Evolutionary conservation across 2,329 filamentous ascomycete species (phyloP).

Genomic region (Hypoxylon sp.): DNA sequence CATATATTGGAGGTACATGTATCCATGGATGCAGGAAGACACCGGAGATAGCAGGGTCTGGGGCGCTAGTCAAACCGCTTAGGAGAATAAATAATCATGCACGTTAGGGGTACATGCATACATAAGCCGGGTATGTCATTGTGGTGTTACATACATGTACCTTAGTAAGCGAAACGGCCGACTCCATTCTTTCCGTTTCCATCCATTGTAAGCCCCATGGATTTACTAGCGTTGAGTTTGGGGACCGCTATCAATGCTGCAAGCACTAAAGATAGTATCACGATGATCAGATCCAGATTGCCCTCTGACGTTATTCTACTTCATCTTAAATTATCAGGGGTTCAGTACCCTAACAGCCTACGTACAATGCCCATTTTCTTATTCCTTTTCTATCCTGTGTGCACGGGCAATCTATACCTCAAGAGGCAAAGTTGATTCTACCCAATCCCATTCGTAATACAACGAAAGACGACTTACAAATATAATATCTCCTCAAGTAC

Average conservation of each 20-base stretch:
- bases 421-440: too few species aligned
- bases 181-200: conserved; percentile 37
- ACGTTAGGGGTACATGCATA: neutral
- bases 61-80: conserved; percentile 2
- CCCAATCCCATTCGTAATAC: too few species aligned
- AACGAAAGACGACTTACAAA: too few species aligned
- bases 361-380: conserved; percentile 1
- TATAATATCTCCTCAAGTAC: too few species aligned
- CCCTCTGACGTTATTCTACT: conserved; percentile 22
- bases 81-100: conserved; percentile 17
- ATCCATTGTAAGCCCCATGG: conserved; percentile 33
- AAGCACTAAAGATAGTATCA: conserved; percentile 20
- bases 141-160: conserved; percentile 5
- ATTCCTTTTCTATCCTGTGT: neutral
- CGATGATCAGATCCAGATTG: conserved; percentile 28
- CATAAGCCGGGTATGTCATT: too few species aligned
- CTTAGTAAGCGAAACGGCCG: conserved; percentile 23
- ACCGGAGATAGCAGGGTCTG: conserved; percentile 1
- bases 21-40: neutral
- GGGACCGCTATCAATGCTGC: conserved; percentile 15
- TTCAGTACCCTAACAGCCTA: neutral
- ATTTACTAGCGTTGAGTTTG: conserved; percentile 23
- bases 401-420: neutral
- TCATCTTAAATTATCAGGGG: conserved; percentile 32
- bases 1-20: neutral